phyloP scores from a whole-genome alignment of 257 asterid genomes.

The Capsicum baccatum region DNA sequence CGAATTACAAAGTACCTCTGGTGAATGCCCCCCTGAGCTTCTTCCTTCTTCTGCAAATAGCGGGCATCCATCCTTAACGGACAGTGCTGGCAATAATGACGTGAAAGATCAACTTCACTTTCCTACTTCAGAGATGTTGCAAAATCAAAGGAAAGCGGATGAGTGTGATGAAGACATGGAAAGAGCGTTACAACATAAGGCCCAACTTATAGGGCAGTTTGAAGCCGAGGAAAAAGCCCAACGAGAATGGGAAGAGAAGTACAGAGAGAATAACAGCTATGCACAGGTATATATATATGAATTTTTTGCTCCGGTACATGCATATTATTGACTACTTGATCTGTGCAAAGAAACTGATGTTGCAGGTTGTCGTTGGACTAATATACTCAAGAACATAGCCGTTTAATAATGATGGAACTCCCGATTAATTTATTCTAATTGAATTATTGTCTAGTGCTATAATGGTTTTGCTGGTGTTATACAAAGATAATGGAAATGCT shows the following conservation, averaged over 20 bases:
- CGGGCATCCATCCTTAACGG: constrained; percentile 37
- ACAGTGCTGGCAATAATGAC: constrained; percentile 45
- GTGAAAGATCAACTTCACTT: constrained; percentile 42
- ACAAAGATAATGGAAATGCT: background rate
- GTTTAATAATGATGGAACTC: background rate
- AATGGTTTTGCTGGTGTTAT: background rate
- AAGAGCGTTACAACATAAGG: constrained; percentile 72
- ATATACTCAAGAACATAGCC: background rate
- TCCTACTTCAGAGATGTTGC: constrained; percentile 35
- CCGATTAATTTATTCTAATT: background rate
- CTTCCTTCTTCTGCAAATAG: constrained; percentile 49
- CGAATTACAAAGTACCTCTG: background rate
- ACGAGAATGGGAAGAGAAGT: constrained; percentile 91
- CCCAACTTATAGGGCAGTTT: constrained; percentile 54
- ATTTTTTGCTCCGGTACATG: background rate
- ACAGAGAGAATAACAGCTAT: constrained; percentile 65
- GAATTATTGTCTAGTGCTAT: background rate
- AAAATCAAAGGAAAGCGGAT: constrained; percentile 40
- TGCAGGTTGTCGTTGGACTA: background rate
- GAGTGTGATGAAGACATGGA: constrained; percentile 57
- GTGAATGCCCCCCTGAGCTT: constrained; percentile 29
- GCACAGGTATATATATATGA: constrained; percentile 54
- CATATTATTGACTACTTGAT: background rate
- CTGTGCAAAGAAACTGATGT: background rate
- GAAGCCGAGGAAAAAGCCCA: constrained; percentile 85